Evolutionary conservation across 495 filamentous ascomycete genomes (phyloP), one percentile per base, ranked within the genome.

Genomic region (Barbatosphaeria neglecta): DNA sequence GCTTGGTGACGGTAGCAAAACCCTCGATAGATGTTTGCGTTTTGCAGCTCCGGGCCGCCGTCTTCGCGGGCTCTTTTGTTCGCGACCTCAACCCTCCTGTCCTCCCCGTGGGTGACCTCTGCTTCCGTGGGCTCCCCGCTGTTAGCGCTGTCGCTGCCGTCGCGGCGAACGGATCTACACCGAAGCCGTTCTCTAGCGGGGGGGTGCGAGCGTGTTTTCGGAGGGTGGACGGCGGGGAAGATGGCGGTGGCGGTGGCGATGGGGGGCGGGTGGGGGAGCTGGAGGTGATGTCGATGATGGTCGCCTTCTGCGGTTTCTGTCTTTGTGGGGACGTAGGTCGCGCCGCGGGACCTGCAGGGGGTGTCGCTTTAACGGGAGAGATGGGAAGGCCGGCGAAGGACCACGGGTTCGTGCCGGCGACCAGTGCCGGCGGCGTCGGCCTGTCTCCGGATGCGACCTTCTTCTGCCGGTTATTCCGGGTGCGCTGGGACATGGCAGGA

Each of bases 381-480:
- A n/a, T 11, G 3, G 31, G 13, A 4, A 63, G 69, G 59, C 61
- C 51, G 17, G 69, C 59, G 27, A 69, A 53, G 16, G 63, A 67
- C 70, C 70, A 73, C 9, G 69, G 65, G 43, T 68, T 69, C 41
- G 57, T 35, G 15, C n/a, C n/a, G n/a, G n/a, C n/a, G n/a, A 13
- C 7, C 3, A 31, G 9, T 31, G 7, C 46, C 6, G 22, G 56
- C 1, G 57, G 38, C 27, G 59, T 40, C 23, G 53, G 52, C 45
- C 56, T 54, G 37, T 48, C 44, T 37, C 50, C 41, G 31, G 48
- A 43, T 16, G 57, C 43, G 50, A 42, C 37, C 41, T 51, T 50
- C 45, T 47, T 47, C 38, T 49, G 40, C 6, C 54, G 4, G 23
- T 37, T 56, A 18, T 51, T 60, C 52, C 60, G 68, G 52, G 54